phyloP scores from a whole-genome alignment of 2,329 filamentous ascomycete species.

The Microdochium paspali region DNA sequence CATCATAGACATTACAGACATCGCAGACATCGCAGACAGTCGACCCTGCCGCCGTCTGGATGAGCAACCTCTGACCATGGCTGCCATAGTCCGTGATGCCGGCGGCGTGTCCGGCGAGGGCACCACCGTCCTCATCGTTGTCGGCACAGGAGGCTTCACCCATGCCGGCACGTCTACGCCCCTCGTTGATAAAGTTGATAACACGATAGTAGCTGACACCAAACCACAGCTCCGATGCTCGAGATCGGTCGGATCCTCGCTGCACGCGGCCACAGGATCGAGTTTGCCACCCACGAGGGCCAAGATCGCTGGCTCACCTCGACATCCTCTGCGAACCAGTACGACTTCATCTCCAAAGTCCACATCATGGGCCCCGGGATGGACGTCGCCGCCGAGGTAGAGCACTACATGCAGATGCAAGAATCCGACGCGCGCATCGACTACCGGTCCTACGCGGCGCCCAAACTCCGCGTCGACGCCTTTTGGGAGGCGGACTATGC shows the following conservation, averaged over 20 bases:
- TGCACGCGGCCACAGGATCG: slow-evolving; percentile 22
- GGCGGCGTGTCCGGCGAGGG: not conserved
- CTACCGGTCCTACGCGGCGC: slow-evolving; percentile 19
- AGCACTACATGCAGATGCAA: slow-evolving; percentile 24
- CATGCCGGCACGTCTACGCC: slow-evolving; percentile 16
- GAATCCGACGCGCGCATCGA: slow-evolving; percentile 21
- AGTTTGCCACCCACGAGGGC: slow-evolving; percentile 26
- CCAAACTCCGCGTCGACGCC: slow-evolving; percentile 26
- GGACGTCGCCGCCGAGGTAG: slow-evolving; percentile 16
- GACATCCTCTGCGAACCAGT: slow-evolving; percentile 4
- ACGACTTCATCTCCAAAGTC: slow-evolving; percentile 19
- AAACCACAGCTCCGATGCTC: slow-evolving; percentile 19
- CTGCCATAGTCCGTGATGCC: not conserved
- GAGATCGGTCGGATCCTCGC: slow-evolving; percentile 23
- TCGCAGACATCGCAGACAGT: too few species aligned
- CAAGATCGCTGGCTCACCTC: slow-evolving; percentile 23
- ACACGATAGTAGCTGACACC: not conserved
- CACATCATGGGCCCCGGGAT: slow-evolving; percentile 20
- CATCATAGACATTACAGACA: too few species aligned
- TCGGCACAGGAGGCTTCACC: slow-evolving; percentile 25
- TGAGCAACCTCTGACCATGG: not conserved
- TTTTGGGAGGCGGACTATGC: slow-evolving; percentile 23
- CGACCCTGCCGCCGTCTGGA: too few species aligned
- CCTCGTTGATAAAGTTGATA: not conserved
- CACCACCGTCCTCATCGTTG: slow-evolving; percentile 3